These are phyloP conservation scores for Selenicereus undatus DNA, from an alignment of 148 eudicot species.

Conservation along the genomic window DNA sequence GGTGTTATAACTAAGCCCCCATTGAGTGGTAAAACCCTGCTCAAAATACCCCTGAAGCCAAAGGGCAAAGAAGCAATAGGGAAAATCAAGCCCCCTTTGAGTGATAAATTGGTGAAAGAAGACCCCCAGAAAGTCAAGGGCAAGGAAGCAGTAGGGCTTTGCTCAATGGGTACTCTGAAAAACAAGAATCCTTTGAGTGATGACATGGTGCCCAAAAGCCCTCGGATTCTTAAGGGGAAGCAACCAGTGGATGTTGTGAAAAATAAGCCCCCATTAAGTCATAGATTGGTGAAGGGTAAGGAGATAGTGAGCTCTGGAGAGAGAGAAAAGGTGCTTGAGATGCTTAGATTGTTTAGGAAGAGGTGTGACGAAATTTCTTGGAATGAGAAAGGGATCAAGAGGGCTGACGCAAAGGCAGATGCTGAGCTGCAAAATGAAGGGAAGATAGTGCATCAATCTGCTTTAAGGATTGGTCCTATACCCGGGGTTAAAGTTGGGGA, in stretches of 20 bases:
- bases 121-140: too few relatives aligned
- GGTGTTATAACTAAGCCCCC: constrained; percentile 13
- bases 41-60: background rate
- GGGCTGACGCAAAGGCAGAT: constrained; percentile 17
- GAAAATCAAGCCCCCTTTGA: background rate
- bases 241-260: too few relatives aligned
- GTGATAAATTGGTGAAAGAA: too few relatives aligned
- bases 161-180: background rate
- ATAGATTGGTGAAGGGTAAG: background rate
- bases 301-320: background rate
- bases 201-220: too few relatives aligned
- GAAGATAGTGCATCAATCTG: background rate
- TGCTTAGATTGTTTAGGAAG: constrained; percentile 17
- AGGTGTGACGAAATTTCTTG: constrained; percentile 13
- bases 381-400: background rate
- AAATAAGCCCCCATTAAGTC: background rate
- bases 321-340: constrained; percentile 6
- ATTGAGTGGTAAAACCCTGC: background rate
- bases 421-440: constrained; percentile 9
- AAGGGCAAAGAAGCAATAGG: background rate
- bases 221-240: too few relatives aligned
- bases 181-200: background rate
- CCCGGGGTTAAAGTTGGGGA: constrained; percentile 52
- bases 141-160: background rate
- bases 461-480: constrained; percentile 11